Evolutionary conservation across 1,284 basidiomycete genomes (phyloP).

Genomic region (Cryptococcus sp.): DNA sequence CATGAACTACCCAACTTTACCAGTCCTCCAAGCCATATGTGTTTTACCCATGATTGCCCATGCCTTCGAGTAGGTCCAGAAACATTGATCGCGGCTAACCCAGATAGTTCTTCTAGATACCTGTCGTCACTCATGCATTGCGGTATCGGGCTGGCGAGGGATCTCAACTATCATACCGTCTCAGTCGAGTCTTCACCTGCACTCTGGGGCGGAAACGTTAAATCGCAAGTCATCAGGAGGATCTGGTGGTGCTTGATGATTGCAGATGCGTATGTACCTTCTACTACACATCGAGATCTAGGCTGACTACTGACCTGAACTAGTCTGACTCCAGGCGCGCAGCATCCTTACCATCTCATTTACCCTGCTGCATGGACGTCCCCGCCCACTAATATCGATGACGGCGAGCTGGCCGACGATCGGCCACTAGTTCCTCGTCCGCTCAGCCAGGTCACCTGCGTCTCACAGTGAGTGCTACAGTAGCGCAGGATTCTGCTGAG

Average conservation of each 20-base stretch:
- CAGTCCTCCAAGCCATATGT: slow-evolving; percentile 11
- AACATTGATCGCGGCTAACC: not conserved
- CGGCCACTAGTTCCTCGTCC: slow-evolving; percentile 7
- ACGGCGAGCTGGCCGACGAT: slow-evolving; percentile 11
- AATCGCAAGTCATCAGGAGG: slow-evolving; percentile 8
- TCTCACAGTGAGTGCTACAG: slow-evolving; percentile 12
- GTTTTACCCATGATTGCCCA: slow-evolving; percentile 15
- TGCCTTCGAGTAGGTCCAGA: slow-evolving; percentile 13
- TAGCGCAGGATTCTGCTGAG: not conserved
- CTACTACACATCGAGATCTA: not conserved
- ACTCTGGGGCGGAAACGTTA: slow-evolving; percentile 9
- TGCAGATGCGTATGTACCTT: slow-evolving; percentile 7
- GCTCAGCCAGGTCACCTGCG: slow-evolving; percentile 10
- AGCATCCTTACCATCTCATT: slow-evolving; percentile 14
- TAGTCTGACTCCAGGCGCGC: slow-evolving; percentile 14
- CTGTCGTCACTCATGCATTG: slow-evolving; percentile 16
- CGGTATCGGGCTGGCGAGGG: slow-evolving; percentile 13
- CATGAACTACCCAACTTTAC: slow-evolving; percentile 10
- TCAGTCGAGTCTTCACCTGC: slow-evolving; percentile 2
- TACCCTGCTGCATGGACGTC: slow-evolving; percentile 17
- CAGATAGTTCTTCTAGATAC: slow-evolving; percentile 7
- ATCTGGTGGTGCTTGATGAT: slow-evolving; percentile 19
- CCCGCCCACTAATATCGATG: slow-evolving; percentile 15
- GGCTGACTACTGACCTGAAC: not conserved
- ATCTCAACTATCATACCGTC: slow-evolving; percentile 14